Conservation (phyloP, 225 moss, liverwort and hornwort species). For the Anthoceros angustus region DNA sequence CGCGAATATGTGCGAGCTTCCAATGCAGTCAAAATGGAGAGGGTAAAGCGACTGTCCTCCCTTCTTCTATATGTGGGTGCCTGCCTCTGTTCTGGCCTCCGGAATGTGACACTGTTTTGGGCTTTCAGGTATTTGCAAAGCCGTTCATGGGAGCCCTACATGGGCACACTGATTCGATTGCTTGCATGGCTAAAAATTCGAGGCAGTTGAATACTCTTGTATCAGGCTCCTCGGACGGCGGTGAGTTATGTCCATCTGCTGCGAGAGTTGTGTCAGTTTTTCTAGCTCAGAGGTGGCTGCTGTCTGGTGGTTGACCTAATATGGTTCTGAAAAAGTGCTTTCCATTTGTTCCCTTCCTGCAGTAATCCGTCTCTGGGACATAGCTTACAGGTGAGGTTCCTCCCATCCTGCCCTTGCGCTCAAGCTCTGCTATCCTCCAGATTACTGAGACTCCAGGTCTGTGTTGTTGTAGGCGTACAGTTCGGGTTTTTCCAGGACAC, state of each 20-base stretch:
- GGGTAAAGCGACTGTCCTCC: conserved; percentile 20
- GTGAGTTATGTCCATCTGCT: conserved; percentile 16
- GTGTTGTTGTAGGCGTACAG: conserved; percentile 38
- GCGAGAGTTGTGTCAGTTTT: neutral
- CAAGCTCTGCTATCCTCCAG: no score
- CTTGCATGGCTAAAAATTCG: conserved; percentile 73
- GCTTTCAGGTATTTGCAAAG: conserved; percentile 69
- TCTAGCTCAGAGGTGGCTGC: neutral
- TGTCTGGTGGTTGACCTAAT: neutral
- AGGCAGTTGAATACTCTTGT: conserved; percentile 66
- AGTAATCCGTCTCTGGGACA: conserved; percentile 93
- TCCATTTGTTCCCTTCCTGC: conserved; percentile 9
- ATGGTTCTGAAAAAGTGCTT: neutral
- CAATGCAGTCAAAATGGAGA: conserved; percentile 81
- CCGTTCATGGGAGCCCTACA: conserved; percentile 77
- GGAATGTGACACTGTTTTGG: neutral
- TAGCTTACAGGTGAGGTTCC: conserved; percentile 43
- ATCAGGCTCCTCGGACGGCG: conserved; percentile 93
- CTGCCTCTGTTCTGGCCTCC: neutral
- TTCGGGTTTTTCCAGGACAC: conserved; percentile 73
- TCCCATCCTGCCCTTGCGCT: neutral
- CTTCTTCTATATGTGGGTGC: neutral
- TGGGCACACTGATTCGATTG: conserved; percentile 70
- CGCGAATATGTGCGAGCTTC: conserved; percentile 84
- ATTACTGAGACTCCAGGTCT: neutral